phyloP scores from a whole-genome alignment of 306 rosid genomes.

The Arachis hypogaea region DNA sequence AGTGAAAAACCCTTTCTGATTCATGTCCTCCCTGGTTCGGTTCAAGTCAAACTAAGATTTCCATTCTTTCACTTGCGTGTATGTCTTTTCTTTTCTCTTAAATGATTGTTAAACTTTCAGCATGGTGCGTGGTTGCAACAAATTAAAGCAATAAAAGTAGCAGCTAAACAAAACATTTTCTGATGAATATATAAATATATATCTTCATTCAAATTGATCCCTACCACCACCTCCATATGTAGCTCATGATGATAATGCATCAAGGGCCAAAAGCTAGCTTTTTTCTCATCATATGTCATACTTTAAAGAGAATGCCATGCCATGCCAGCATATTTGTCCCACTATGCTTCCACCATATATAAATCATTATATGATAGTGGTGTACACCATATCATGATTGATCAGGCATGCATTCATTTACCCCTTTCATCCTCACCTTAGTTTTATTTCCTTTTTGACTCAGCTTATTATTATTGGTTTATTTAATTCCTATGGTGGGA shows the following conservation, averaged over 20 bases:
- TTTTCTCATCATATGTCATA: neutral
- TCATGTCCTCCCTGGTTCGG: neutral
- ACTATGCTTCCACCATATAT: slow-evolving; percentile 1
- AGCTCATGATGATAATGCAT: neutral
- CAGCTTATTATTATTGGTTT: too few relatives aligned
- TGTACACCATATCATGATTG: neutral
- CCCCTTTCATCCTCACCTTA: neutral
- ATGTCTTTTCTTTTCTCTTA: neutral
- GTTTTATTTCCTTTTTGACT: too few relatives aligned
- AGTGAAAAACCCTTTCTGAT: neutral
- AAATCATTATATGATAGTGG: slow-evolving; percentile 12
- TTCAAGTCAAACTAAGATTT: slow-evolving; percentile 12
- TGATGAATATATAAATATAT: neutral
- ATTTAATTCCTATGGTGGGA: too few relatives aligned
- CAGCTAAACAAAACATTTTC: slow-evolving; percentile 30
- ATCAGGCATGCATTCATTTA: neutral
- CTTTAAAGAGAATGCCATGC: neutral
- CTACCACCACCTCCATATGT: too few relatives aligned
- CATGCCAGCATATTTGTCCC: neutral
- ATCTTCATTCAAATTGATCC: too few relatives aligned
- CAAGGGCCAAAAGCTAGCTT: slow-evolving; percentile 28
- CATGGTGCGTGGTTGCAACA: neutral
- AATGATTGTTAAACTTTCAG: slow-evolving; percentile 3
- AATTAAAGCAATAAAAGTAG: slow-evolving; percentile 1
- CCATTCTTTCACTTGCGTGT: neutral